These are phyloP conservation scores for Yarrowia sp. DNA, from an alignment of 805 yeast genomes.

Conservation along the genomic window DNA sequence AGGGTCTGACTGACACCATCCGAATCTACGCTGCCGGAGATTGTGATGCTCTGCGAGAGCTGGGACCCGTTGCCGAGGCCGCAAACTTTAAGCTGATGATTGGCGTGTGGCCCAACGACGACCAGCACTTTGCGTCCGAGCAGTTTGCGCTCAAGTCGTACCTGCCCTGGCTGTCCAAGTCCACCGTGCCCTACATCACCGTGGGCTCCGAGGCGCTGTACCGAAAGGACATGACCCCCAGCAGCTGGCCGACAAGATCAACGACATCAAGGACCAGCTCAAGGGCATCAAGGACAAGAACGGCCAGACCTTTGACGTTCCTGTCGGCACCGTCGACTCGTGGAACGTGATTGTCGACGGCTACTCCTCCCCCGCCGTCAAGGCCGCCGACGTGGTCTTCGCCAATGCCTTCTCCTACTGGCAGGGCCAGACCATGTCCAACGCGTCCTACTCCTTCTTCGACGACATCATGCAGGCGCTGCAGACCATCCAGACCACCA, in stretches of 20 bases:
- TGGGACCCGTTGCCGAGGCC: slow-evolving; percentile 83
- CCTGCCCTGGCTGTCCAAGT: slow-evolving; percentile 64
- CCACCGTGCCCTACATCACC: slow-evolving; percentile 67
- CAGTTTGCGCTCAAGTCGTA: slow-evolving; percentile 64
- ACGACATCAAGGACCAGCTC: slow-evolving; percentile 53
- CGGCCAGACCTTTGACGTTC: slow-evolving; percentile 72
- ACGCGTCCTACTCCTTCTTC: slow-evolving; percentile 86
- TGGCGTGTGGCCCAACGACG: slow-evolving; percentile 95
- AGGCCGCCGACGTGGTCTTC: slow-evolving; percentile 79
- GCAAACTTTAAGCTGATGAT: slow-evolving; percentile 73
- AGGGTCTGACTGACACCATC: slow-evolving; percentile 59
- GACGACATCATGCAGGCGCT: slow-evolving; percentile 98
- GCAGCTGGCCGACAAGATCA: slow-evolving; percentile 66
- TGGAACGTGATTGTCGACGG: slow-evolving; percentile 92
- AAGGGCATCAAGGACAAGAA: slow-evolving; percentile 67
- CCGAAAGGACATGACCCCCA: slow-evolving; percentile 78
- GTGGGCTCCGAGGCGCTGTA: slow-evolving; percentile 97
- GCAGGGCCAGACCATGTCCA: slow-evolving; percentile 89
- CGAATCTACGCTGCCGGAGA: slow-evolving; percentile 92
- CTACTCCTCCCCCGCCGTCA: slow-evolving; percentile 63
- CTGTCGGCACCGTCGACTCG: slow-evolving; percentile 93
- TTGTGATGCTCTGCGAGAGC: slow-evolving; percentile 79
- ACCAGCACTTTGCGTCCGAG: slow-evolving; percentile 71
- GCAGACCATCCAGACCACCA: slow-evolving; percentile 78
- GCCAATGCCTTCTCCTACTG: slow-evolving; percentile 98